phyloP scores from a whole-genome alignment of 2,329 filamentous ascomycete species.

The Penicillium polonicum region DNA sequence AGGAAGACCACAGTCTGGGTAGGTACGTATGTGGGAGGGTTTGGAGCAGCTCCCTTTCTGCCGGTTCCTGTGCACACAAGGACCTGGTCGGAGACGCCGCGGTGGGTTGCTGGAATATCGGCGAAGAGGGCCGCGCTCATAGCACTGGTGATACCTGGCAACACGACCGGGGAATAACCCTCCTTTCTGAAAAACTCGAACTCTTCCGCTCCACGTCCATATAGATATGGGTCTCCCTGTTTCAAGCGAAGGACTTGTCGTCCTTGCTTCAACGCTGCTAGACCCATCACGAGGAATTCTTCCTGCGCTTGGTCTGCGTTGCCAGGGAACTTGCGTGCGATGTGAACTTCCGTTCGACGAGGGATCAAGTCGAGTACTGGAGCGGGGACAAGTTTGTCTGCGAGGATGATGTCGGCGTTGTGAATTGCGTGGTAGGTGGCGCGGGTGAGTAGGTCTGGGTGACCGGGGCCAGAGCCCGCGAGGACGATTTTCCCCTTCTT shows the following conservation, averaged over 20 bases:
- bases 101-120: conserved; percentile 81
- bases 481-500: conserved; percentile 72
- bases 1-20: conserved; percentile 86
- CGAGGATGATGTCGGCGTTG: conserved; percentile 50
- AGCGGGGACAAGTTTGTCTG: conserved; percentile 62
- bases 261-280: conserved; percentile 67
- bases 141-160: conserved; percentile 89
- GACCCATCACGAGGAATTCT: conserved; percentile 77
- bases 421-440: conserved; percentile 50
- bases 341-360: conserved; percentile 81
- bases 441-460: conserved; percentile 85
- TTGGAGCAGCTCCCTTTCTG: conserved; percentile 77
- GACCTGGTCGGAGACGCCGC: conserved; percentile 86
- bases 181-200: conserved; percentile 75
- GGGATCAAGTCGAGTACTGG: conserved; percentile 87
- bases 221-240: conserved; percentile 95
- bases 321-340: conserved; percentile 95
- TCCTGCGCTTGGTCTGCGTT: conserved; percentile 93
- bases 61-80: conserved; percentile 96
- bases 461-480: conserved; percentile 87
- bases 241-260: conserved; percentile 85
- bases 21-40: conserved; percentile 74
- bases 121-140: conserved; percentile 86
- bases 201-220: conserved; percentile 92
- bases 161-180: conserved; percentile 68